Percentiles rank a stretch among this genome's conserved stretches.
These are phyloP conservation scores for Yamadazyma triangularis DNA, from an alignment of 1,139 yeast species.

Conservation along the genomic window DNA sequence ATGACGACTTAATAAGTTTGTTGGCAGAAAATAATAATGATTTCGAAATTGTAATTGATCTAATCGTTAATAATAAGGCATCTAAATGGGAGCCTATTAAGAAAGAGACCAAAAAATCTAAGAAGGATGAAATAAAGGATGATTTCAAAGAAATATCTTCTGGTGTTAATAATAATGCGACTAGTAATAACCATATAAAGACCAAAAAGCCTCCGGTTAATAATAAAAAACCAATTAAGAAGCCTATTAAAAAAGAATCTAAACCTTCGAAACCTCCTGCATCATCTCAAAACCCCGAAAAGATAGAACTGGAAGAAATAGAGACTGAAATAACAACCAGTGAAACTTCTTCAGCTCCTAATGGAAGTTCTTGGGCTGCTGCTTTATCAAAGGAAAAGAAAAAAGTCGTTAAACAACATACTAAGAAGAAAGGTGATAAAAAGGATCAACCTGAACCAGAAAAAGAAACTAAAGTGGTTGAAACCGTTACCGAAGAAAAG, in stretches of 20 bases:
- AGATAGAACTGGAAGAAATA: constrained; percentile 44
- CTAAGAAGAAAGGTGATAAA: constrained; percentile 10
- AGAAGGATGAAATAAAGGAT: constrained; percentile 25
- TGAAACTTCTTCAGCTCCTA: constrained; percentile 16
- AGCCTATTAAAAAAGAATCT: not conserved
- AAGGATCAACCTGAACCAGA: constrained; percentile 8
- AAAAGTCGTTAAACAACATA: constrained; percentile 29
- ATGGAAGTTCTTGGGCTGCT: constrained; percentile 47
- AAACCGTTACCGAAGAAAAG: no score
- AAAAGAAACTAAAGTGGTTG: constrained; percentile 10
- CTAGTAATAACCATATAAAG: constrained; percentile 1
- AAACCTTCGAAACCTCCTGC: constrained; percentile 15
- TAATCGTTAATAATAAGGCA: constrained; percentile 78
- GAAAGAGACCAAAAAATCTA: constrained; percentile 40
- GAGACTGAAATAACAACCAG: constrained; percentile 8
- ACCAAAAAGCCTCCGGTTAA: constrained; percentile 2
- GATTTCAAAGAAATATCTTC: constrained; percentile 7
- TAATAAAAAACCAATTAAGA: constrained; percentile 7
- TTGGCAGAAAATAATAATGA: constrained; percentile 70
- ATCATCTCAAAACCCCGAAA: constrained; percentile 18
- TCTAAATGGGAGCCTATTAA: constrained; percentile 57
- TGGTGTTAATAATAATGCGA: constrained; percentile 8
- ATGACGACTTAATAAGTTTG: constrained; percentile 74
- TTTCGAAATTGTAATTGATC: constrained; percentile 75
- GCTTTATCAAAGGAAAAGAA: constrained; percentile 40